Evolutionary conservation across 2,329 filamentous ascomycete genomes (phyloP).

Genomic region (Hypoxylon sp.): DNA sequence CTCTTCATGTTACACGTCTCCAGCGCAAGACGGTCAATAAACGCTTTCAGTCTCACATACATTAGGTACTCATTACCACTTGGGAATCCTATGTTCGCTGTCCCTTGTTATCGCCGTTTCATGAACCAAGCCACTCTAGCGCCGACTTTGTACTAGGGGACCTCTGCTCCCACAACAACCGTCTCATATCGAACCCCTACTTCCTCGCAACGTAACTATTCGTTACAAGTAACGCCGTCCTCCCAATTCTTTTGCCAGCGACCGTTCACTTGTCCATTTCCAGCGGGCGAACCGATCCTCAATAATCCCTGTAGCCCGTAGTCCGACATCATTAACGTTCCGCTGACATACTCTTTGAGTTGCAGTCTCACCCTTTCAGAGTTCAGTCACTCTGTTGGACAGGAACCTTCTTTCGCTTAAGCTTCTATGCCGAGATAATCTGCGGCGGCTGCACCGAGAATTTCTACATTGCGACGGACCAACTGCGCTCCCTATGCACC

Average conservation of each 20-base stretch:
- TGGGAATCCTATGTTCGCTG: conserved; percentile 6
- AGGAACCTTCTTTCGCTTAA: conserved; percentile 13
- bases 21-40: conserved; percentile 13
- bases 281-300: conserved; percentile 5
- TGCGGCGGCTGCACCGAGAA: conserved; percentile 5
- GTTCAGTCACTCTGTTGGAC: conserved; percentile 14
- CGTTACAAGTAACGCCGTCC: conserved; percentile 23
- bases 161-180: conserved; percentile 36
- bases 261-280: not conserved
- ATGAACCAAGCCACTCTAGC: conserved; percentile 23
- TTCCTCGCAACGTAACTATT: conserved; percentile 25
- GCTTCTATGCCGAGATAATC: not conserved
- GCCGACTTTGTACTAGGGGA: conserved; percentile 23
- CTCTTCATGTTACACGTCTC: conserved; percentile 8
- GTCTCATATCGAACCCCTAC: conserved; percentile 33
- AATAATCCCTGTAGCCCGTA: conserved; percentile 14
- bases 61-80: conserved; percentile 16
- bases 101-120: conserved; percentile 38
- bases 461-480: conserved; percentile 8
- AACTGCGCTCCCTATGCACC: not conserved
- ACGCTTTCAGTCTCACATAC: conserved; percentile 18
- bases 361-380: conserved; percentile 14
- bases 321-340: conserved; percentile 15
- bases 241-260: conserved; percentile 11
- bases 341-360: conserved; percentile 7